A percentile compares a stretch with the other conserved stretches of the same genome.
These are phyloP conservation scores for Mortierella sp. DNA, from an alignment of 371 early-diverging fungal genomes.

Conservation along the genomic window DNA sequence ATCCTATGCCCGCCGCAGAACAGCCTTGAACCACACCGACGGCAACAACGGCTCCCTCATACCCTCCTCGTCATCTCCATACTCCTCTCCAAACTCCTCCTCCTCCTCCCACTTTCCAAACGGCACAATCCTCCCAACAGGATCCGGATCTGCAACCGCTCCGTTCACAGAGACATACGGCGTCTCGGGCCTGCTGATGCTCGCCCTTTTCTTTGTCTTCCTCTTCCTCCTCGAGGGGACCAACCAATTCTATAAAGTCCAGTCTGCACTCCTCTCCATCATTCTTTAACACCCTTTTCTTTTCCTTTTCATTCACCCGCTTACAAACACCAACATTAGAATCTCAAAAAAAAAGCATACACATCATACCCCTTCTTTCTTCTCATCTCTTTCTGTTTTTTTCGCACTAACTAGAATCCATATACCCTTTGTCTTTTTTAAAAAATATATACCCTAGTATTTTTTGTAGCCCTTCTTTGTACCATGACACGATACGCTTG, in stretches of 20 bases:
- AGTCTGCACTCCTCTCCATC: conserved; percentile 34
- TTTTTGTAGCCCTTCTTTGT: neutral
- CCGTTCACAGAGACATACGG: conserved; percentile 24
- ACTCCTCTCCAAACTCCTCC: conserved; percentile 1
- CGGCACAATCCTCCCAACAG: neutral
- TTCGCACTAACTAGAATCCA: neutral
- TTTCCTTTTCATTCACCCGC: neutral
- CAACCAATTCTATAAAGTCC: conserved; percentile 25
- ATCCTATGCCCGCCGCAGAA: conserved; percentile 4
- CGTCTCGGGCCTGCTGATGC: conserved; percentile 35
- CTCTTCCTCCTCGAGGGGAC: conserved; percentile 34
- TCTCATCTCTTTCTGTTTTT: too few relatives aligned
- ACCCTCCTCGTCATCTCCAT: neutral
- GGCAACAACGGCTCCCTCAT: neutral
- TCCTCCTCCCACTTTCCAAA: conserved; percentile 9
- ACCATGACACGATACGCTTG: neutral
- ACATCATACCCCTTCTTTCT: too few relatives aligned
- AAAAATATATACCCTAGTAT: neutral
- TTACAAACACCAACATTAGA: neutral
- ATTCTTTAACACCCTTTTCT: conserved; percentile 18
- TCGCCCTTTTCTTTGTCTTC: conserved; percentile 28
- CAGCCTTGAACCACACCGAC: neutral
- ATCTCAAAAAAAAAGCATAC: neutral
- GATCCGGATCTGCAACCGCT: neutral
- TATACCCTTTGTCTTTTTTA: neutral